Evolutionary conservation across 2,329 filamentous ascomycete genomes (phyloP).

Genomic region (Camptophora hylomeconis): DNA sequence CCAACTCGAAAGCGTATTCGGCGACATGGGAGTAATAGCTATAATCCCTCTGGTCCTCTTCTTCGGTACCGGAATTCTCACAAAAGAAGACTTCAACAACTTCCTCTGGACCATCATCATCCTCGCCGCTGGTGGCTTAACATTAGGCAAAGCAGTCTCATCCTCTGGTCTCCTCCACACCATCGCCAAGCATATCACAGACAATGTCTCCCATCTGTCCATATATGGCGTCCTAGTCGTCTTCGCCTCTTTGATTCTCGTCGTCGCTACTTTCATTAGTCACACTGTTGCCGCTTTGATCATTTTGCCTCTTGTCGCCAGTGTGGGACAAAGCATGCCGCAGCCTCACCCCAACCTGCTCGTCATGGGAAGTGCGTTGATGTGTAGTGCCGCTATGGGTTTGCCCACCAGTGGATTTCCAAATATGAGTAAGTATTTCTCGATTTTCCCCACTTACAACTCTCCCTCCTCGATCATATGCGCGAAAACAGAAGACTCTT

Average conservation of each 20-base stretch:
- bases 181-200: slow-evolving; percentile 65
- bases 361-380: slow-evolving; percentile 88
- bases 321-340: slow-evolving; percentile 74
- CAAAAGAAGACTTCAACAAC: slow-evolving; percentile 99
- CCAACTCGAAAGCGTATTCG: slow-evolving; percentile 74
- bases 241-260: slow-evolving; percentile 70
- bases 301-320: slow-evolving; percentile 75
- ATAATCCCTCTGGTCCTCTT: slow-evolving; percentile 93
- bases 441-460: slow-evolving; percentile 1
- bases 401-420: slow-evolving; percentile 93
- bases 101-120: slow-evolving; percentile 99
- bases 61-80: slow-evolving; percentile 90
- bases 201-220: slow-evolving; percentile 60
- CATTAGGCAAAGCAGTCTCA: slow-evolving; percentile 85
- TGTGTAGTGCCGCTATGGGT: slow-evolving; percentile 97
- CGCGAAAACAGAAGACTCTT: too few species aligned
- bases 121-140: slow-evolving; percentile 81
- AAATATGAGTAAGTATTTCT: slow-evolving; percentile 80
- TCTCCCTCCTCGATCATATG: neutral
- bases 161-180: slow-evolving; percentile 85
- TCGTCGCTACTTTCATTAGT: slow-evolving; percentile 94
- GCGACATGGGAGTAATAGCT: slow-evolving; percentile 96
- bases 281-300: slow-evolving; percentile 95
- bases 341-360: slow-evolving; percentile 86
- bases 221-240: slow-evolving; percentile 78